phyloP scores from a whole-genome alignment of 2,329 filamentous ascomycete genomes.

The Zymoseptoria passerinii region DNA sequence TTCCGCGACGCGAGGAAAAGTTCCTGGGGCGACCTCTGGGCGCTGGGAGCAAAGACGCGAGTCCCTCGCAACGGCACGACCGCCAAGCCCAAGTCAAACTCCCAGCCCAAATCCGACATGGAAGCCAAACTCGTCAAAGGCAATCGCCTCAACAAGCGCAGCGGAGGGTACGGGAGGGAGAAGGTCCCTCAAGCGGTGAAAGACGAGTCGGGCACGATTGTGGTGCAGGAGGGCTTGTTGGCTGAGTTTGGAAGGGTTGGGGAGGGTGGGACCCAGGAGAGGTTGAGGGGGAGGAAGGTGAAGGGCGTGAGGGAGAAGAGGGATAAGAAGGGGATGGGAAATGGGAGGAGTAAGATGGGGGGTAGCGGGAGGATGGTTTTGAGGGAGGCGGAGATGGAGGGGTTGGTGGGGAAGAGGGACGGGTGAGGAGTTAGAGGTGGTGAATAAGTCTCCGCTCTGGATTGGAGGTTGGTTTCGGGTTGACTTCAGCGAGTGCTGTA shows the following conservation, averaged over 20 bases:
- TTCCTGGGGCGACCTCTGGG: conserved; percentile 90
- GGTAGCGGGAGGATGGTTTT: neutral
- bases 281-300: conserved; percentile 29
- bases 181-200: conserved; percentile 5
- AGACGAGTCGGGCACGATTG: conserved; percentile 18
- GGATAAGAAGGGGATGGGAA: conserved; percentile 29
- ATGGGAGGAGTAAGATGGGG: conserved; percentile 20
- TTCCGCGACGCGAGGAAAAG: conserved; percentile 90
- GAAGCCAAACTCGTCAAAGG: conserved; percentile 13
- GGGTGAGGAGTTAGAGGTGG: neutral
- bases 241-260: conserved; percentile 22
- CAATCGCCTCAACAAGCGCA: neutral
- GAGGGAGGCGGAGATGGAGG: neutral
- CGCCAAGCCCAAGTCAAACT: conserved; percentile 8
- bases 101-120: conserved; percentile 1
- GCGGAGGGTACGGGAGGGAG: neutral
- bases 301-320: conserved; percentile 30
- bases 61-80: conserved; percentile 41
- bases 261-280: conserved; percentile 22
- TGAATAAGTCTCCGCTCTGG: no score
- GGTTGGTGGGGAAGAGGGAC: neutral
- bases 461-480: no score
- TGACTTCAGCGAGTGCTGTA: no score
- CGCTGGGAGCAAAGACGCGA: conserved; percentile 83
- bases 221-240: conserved; percentile 3